Base-by-base conservation (phyloP, 805 yeast species). In the Metschnikowia koreensis region DNA sequence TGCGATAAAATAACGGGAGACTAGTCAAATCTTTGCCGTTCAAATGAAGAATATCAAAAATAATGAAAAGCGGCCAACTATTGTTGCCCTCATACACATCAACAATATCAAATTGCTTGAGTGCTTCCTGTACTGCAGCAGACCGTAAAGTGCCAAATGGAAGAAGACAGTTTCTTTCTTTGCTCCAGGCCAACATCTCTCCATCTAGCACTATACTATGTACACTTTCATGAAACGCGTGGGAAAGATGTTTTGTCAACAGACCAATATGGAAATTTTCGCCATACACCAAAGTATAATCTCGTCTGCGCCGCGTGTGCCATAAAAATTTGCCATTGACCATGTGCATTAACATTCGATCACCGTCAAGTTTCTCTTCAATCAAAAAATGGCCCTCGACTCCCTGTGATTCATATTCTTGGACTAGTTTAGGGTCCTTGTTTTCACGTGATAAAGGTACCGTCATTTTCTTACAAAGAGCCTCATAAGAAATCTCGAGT, bases 291-390 rank as follows among this genome's bases (percentile, higher is more conserved):
- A 77, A 67, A 0, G 96, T 82, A 61, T 83, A 89, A 59, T 91
- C 96, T 47, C 81, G 82, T 8, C 87, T 87, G 44, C 83, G 78
- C 58, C 96, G 75, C 47, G 89, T 83, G 62, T 67, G 84, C 62
- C 76, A 85, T 54, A 72, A 73, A 63, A 79, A 80, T 6, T 58
- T 59, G 10, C 60, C 61, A 34, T 58, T 47, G 12, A 29, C 46
- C 70, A 83, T 81, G 65, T 93, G 99, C 43, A 91, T 58, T 48
- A 89, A 84, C 60, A 89, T 82, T 58, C 99, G 71, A 66, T 93
- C 97, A 2, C 98, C 99, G 67, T 93, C 97, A 70, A 91, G 79
- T 64, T 93, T 93, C 65, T 93, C 97, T 62, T 93, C 98, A 9
- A 93, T 81, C 47, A 76, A 78, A 60, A 90, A 89, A 41, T 65